Base-by-base conservation (phyloP, 805 yeast genomes). In the Crinitomyces ghanaensis region DNA sequence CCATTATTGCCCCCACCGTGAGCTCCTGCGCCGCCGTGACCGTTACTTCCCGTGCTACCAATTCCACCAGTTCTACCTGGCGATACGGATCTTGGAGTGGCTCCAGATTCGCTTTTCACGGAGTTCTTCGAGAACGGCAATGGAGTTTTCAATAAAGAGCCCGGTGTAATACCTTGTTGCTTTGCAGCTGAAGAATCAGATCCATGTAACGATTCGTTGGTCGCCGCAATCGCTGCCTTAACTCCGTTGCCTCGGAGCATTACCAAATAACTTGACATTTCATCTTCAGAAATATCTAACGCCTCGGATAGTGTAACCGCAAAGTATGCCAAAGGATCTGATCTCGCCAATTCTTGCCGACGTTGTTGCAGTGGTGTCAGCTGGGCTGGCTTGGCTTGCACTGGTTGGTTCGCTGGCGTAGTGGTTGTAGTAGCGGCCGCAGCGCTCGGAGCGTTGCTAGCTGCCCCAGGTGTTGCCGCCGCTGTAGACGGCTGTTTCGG, bases 261-360 rank as follows among this genome's bases (percentile, higher is more conserved):
- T 6, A 29, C 18, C 19, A 40, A 34, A n/a, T 35, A 36, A 8
- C 19, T 22, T 9, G 24, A 23, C 18, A 53, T 42, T 23, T 53
- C 59, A 15, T 50, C 54, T 7, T 54, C 50, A 5, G 51, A 33
- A 9, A 53, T 50, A 33, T 53, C 56, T 31, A 57, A 41, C 6
- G 52, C 53, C 12, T 57, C 53, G 4, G 57, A 59, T 19, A 56
- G 46, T 14, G 52, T 44, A 4, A 59, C 41, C 21, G 55, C 33
- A 33, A 54, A 50, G 38, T 46, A 56, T 19, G 47, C 45, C 26
- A 48, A 30, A 4, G 57, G 53, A 26, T 54, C 52, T n/a, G 49
- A 37, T 11, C 45, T 35, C 2, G 58, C 44, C 24, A 54, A 38
- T 37, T 46, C 51, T 31, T 44, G 42, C 37, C 50, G 48, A 35